Base-by-base conservation (phyloP, 768 basidiomycete species). In the Boletus subcaerulescens region DNA sequence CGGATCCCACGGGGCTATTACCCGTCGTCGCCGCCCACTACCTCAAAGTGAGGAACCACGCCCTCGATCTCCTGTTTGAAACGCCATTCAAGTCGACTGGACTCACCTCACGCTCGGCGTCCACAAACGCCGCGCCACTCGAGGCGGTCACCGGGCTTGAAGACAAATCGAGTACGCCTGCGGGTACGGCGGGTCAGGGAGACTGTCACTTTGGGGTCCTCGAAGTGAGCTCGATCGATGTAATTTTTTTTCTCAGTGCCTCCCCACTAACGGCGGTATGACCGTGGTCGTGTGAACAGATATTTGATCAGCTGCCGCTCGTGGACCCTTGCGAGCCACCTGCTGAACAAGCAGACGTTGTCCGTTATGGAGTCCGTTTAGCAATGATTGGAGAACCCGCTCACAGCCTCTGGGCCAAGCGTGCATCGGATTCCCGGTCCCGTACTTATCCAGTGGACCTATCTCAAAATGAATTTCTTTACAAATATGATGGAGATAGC, bases 121-220 rank as follows among this genome's bases (percentile, higher is more conserved):
- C 85, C 0, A 62, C 58, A 12, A 74, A 79, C 31, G 73, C 54
- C 4, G 36, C 51, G 7, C 65, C 67, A 0, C 74, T 85, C 8
- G 56, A 66, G 46, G 63, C 73, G 5, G 84, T 84, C 17, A 77
- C 78, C 3, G 61, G 63, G 8, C 66, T 74, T 2, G 59, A 73
- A 26, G 66, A 72, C 9, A 86, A 83, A 60, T 63, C 66, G 43
- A 74, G 74, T 15, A 71, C 68, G 3, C 60, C 70, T 7, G 40
- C 62, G 3, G 82, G 82, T 4, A 50, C 73, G n/a, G 68, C 65
- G 11, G 82, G 79, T 5, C 73, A 76, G 58, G 85, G 85, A 9
- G 81, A 86, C 47, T 84, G 82, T 71, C 83, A 85, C 61, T 78
- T 85, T 58, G 83, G 80, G 3, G 62, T 85, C 4, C 69, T 86